A percentile compares a stretch with the other conserved stretches of the same genome.
These are phyloP conservation scores for Claviceps africana DNA, from an alignment of 2,329 filamentous ascomycete species.

Conservation along the genomic window DNA sequence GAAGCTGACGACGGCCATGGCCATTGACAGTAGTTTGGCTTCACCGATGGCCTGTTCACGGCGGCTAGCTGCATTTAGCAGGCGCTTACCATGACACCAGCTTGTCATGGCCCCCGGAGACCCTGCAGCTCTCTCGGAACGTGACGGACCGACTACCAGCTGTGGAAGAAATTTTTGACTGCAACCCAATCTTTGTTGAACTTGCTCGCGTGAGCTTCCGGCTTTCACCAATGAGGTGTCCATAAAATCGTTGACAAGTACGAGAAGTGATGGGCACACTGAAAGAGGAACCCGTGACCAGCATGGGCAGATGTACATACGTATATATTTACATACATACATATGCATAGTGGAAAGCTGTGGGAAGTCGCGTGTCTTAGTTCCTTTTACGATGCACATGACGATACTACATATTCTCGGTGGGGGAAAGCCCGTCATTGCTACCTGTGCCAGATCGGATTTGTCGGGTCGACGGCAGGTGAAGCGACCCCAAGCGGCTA, in stretches of 20 bases:
- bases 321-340: too few relatives aligned
- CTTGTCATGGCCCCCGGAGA: constrained; percentile 1
- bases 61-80: constrained; percentile 10
- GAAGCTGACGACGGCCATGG: constrained; percentile 4
- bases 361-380: constrained; percentile 17
- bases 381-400: constrained; percentile 24
- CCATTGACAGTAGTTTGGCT: constrained; percentile 2
- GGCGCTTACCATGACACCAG: constrained; percentile 6
- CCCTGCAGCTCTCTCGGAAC: neutral
- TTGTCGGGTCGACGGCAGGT: constrained; percentile 13
- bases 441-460: constrained; percentile 13
- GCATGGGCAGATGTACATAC: too few relatives aligned
- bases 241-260: constrained; percentile 14
- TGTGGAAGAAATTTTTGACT: too few relatives aligned
- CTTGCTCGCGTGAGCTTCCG: too few relatives aligned
- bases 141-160: too few relatives aligned
- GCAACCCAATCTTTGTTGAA: too few relatives aligned
- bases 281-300: constrained; percentile 23
- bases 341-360: constrained; percentile 21
- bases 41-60: constrained; percentile 12
- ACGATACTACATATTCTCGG: constrained; percentile 21
- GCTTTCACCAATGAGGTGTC: too few relatives aligned
- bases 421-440: constrained; percentile 21
- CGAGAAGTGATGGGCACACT: constrained; percentile 19
- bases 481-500: constrained; percentile 22